These are phyloP conservation scores for Pseudogymnoascus sp. DNA, from an alignment of 2,329 filamentous ascomycete species.

Conservation along the genomic window DNA sequence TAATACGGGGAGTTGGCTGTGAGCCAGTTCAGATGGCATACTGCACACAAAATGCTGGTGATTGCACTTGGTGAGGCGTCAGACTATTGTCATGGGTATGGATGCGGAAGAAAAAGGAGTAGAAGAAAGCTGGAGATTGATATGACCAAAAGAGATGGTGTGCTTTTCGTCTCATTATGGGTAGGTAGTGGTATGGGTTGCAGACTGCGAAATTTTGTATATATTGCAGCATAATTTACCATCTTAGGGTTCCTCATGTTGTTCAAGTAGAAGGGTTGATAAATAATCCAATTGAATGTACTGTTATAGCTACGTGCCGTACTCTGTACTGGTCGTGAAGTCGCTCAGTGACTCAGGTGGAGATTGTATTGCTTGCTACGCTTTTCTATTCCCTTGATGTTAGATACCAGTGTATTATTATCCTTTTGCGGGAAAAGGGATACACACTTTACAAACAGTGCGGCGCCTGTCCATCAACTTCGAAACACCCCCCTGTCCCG, in stretches of 20 bases:
- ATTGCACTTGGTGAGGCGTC: too few species aligned
- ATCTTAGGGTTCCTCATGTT: too few species aligned
- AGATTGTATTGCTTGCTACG: not conserved
- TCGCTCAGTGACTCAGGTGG: not conserved
- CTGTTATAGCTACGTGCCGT: not conserved
- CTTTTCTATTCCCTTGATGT: not conserved
- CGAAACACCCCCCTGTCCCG: not conserved
- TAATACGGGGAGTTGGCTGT: slow-evolving; percentile 56
- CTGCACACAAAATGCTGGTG: slow-evolving; percentile 46
- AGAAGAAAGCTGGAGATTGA: too few species aligned
- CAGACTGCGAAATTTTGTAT: too few species aligned
- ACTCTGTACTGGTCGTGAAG: not conserved
- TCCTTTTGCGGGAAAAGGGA: not conserved
- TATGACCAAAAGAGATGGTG: too few species aligned
- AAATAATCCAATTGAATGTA: not conserved
- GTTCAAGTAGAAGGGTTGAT: too few species aligned
- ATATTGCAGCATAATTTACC: too few species aligned
- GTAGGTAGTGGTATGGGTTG: too few species aligned
- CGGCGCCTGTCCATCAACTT: not conserved
- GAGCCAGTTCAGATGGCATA: slow-evolving; percentile 64
- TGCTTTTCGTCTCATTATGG: too few species aligned
- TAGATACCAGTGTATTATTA: not conserved
- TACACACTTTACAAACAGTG: not conserved
- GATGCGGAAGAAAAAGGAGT: too few species aligned
- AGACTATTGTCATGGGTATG: too few species aligned